A percentile compares a stretch with the other conserved stretches of the same genome.
phyloP scores from a whole-genome alignment of 139 green algal species.

The Coccomyxa sp. region DNA sequence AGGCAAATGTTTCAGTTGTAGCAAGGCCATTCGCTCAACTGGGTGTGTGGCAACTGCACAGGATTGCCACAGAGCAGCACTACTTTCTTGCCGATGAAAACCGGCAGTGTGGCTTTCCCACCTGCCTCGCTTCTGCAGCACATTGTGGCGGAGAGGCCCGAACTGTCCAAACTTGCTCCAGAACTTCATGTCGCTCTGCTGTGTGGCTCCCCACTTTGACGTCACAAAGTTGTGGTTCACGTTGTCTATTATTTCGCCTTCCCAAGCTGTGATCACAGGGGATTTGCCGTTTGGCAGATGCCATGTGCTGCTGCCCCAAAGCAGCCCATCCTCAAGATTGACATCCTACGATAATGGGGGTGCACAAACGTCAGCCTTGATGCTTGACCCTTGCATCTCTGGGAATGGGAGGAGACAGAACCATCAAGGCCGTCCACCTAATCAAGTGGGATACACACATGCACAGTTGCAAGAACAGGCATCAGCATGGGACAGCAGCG shows the following conservation, averaged over 20 bases:
- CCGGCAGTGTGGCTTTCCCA: too few species aligned
- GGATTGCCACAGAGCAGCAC: too few species aligned
- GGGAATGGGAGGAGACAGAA: too few species aligned
- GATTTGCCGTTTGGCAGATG: conserved; percentile 35
- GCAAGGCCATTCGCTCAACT: too few species aligned
- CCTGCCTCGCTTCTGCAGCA: too few species aligned
- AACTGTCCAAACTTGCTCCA: conserved; percentile 44
- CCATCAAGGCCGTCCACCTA: too few species aligned
- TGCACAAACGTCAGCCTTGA: not conserved
- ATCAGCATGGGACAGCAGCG: too few species aligned
- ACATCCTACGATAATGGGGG: conserved; percentile 2
- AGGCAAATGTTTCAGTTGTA: not conserved
- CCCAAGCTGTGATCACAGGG: conserved; percentile 48
- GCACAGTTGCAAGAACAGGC: too few species aligned
- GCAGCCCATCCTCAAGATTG: conserved; percentile 7
- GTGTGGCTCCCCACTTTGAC: conserved; percentile 49
- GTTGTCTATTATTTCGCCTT: conserved; percentile 78
- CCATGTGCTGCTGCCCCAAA: conserved; percentile 43
- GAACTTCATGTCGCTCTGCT: conserved; percentile 44
- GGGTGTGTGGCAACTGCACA: too few species aligned
- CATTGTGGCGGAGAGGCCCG: too few species aligned
- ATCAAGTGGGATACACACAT: too few species aligned
- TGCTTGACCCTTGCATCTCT: not conserved
- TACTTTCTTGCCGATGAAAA: too few species aligned
- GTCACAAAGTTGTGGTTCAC: conserved; percentile 69